Evolutionary conservation across 2,329 filamentous ascomycete species (phyloP), one percentile per base, ranked within the genome.

Genomic region (Coniochaeta pulveracea): DNA sequence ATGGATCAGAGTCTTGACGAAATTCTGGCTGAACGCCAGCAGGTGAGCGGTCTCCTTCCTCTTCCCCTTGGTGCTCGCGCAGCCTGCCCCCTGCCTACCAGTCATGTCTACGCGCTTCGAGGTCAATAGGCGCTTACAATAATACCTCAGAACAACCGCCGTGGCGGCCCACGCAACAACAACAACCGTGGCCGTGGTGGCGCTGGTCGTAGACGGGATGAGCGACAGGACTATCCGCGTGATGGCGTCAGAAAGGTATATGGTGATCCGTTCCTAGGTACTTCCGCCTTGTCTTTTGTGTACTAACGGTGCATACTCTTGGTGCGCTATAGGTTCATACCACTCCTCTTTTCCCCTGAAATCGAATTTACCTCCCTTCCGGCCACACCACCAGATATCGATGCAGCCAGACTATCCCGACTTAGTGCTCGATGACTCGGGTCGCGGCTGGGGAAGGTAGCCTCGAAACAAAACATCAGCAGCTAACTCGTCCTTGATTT

Each of bases 241-340:
- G 84, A 91, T 62, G 84, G 84, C 61, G 73, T 89, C 56, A 88
- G 80, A 86, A 93, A 93, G 85, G 85, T 89, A 57, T 28, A 51
- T 38, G 24, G 32, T 30, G 34, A 26, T 34, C 17, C 26, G 34
- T 27, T 6, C 30, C n/a, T 29, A 6, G 26, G 19, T 21, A 30
- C 33, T 47, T 49, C 22, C 46, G 40, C n/a, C n/a, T n/a, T n/a
- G n/a, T n/a, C n/a, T n/a, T n/a, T n/a, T n/a, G n/a, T n/a, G n/a
- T n/a, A n/a, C n/a, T n/a, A n/a, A n/a, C n/a, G n/a, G n/a, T n/a
- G n/a, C n/a, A n/a, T n/a, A n/a, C n/a, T n/a, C n/a, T n/a, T n/a
- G n/a, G n/a, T n/a, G n/a, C n/a, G n/a, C 38, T 33, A 37, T 43
- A 43, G 42, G 43, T 46, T 48, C 48, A 48, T 41, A 37, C 39